These are phyloP conservation scores for Ophiocordyceps robertsii DNA, from an alignment of 2,329 filamentous ascomycete genomes.

Conservation along the genomic window DNA sequence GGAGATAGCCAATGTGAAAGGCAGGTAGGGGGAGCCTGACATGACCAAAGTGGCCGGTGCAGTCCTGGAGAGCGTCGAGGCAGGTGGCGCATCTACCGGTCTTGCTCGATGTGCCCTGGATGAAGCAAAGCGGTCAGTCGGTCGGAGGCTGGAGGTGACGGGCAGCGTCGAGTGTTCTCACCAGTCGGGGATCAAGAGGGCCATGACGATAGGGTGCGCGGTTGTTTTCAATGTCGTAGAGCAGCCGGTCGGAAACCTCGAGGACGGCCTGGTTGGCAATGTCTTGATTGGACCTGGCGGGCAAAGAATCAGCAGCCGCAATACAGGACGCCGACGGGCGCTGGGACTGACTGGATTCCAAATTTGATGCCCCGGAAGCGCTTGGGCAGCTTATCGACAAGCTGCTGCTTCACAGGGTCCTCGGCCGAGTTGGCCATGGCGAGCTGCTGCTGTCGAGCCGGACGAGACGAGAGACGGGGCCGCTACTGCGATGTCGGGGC, in stretches of 20 bases:
- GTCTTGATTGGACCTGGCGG: slow-evolving; percentile 67
- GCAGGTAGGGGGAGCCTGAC: slow-evolving; percentile 81
- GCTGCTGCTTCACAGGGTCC: slow-evolving; percentile 54
- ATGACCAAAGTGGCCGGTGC: slow-evolving; percentile 92
- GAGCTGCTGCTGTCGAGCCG: not conserved
- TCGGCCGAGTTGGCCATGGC: slow-evolving; percentile 4
- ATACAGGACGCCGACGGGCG: not conserved
- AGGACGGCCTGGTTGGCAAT: slow-evolving; percentile 92
- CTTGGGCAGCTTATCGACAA: slow-evolving; percentile 75
- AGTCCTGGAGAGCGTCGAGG: slow-evolving; percentile 64
- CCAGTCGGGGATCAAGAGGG: slow-evolving; percentile 73
- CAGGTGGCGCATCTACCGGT: slow-evolving; percentile 70
- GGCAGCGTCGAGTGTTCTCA: slow-evolving; percentile 12
- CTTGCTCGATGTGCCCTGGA: slow-evolving; percentile 72
- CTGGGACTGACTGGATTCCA: slow-evolving; percentile 60
- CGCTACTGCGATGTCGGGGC: not conserved
- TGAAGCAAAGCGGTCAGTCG: not conserved
- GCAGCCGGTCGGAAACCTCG: slow-evolving; percentile 83
- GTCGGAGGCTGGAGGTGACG: not conserved
- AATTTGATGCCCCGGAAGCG: slow-evolving; percentile 87
- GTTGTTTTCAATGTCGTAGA: slow-evolving; percentile 79
- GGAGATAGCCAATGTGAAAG: slow-evolving; percentile 93
- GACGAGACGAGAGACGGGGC: not conserved
- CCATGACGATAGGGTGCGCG: slow-evolving; percentile 69
- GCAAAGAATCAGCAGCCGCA: not conserved